Base-by-base conservation (phyloP, 164 flowering plant genomes). In the Cinnamomum micranthum region DNA sequence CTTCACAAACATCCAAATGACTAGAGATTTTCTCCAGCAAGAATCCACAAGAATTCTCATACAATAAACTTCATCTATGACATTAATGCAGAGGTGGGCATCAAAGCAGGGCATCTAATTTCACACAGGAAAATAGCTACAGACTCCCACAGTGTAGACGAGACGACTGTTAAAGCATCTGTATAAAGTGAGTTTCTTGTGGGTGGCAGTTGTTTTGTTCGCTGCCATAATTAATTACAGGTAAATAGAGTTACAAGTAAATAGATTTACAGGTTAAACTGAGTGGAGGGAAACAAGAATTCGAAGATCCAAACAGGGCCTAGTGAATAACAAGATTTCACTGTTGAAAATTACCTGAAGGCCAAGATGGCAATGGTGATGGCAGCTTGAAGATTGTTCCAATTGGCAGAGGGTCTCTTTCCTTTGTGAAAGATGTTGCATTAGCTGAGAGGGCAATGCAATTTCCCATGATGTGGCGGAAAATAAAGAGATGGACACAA, bases 321-420 rank as follows among this genome's bases (percentile, higher is more conserved):
- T 41, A 6, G 47, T 41, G 0, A 41, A 6, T 41, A 41, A 41
- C 47, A 41, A 41, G 47, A 41, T 41, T 41, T 41, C 6, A 55
- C 5, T 2, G 4, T 24, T 33, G 28, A 25, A 58, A 68, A 47
- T 19, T 50, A 87, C 90, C 91, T 83, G 73, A 73, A 67, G 86
- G 90, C 85, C 87, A 89, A 72, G 79, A 2, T 65, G 90, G 90
- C 25, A 86, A 2, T 22, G 86, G 84, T 79, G 91, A 79, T 3
- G 93, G 89, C 31, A 89, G 87, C 80, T 81, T 87, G 85, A 89
- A 88, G 9, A 70, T 17, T 80, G 80, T 79, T 6, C 84, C 78
- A 71, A 89, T 82, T 1, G 90, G 85, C 64, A 81, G 24, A 52
- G 27, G 31, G 1, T 52, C n/a, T 24, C 51, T 50, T 24, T 70